Evolutionary conservation across 2,329 filamentous ascomycete genomes (phyloP), one percentile per base, ranked within the genome.

Genomic region (Akanthomyces muscarius): DNA sequence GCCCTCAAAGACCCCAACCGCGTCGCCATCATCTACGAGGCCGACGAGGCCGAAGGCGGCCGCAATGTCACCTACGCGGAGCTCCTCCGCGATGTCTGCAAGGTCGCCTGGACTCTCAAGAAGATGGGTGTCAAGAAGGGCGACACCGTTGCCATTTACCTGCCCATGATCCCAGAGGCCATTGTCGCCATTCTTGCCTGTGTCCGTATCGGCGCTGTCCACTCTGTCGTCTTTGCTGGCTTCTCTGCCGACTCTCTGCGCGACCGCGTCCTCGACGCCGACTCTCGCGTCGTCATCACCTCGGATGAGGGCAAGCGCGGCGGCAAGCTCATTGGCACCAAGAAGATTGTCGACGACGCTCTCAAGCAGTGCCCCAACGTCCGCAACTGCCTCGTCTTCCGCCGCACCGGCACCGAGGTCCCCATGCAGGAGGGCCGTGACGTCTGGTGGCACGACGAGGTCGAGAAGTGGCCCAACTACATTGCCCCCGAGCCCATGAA

Each of bases 91-190:
- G 87, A 99, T 77, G 94, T 99, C 58, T 97, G 89, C 72, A 89
- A 86, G 76, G 87, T 92, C 18, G 90, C 95, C 51, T 92, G 91
- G 81, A 89, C 90, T 28, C 84, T 99, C 69, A 97, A 93, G 83
- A 86, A 94, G 80, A 95, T 97, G 86, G 95, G 95, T 66, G 94
- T 99, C 65, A 88, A 89, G 81, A 98, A 97, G 83, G 95, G 95
- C 62, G 95, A 99, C 78, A 97, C 93, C 5, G 93, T 99, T 63
- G 95, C 92, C 66, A 90, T 99, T 68, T 99, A 99, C 81, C 81
- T 99, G 68, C 95, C 95, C 75, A 99, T 99, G 95, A 97, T 99
- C 76, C 95, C 95, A 62, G 94, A 99, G 78, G 95, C 95, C 7
- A 72, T 99, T 64, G 83, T 99, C 71, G 89, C 95, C 61, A 91